phyloP scores from a whole-genome alignment of 2,329 filamentous ascomycete genomes.

The Xylaria sp. region DNA sequence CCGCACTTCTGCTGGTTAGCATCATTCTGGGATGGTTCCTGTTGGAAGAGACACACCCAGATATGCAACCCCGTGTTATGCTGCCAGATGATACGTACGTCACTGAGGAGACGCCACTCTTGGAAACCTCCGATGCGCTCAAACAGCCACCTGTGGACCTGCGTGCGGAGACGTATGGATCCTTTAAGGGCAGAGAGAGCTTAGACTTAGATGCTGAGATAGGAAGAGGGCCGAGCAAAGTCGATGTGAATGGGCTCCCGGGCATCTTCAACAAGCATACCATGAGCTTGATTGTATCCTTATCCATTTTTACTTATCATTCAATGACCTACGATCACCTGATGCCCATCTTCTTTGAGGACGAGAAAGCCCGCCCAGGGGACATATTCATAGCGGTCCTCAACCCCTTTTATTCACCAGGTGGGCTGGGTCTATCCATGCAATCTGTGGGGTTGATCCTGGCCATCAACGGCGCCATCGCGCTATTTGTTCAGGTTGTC shows the following conservation, averaged over 20 bases:
- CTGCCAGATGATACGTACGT: conserved; percentile 62
- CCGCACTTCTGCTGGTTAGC: conserved; percentile 78
- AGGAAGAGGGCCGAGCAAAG: conserved; percentile 41
- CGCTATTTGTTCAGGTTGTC: conserved; percentile 68
- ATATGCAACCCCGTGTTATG: conserved; percentile 70
- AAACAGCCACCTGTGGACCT: conserved; percentile 79
- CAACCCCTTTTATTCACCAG: conserved; percentile 66
- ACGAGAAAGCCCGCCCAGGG: conserved; percentile 65
- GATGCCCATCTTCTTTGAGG: conserved; percentile 92
- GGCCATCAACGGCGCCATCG: conserved; percentile 68
- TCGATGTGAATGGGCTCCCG: conserved; percentile 52
- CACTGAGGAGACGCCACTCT: conserved; percentile 77
- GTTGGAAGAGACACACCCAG: conserved; percentile 89
- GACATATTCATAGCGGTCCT: conserved; percentile 49
- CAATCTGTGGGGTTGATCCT: conserved; percentile 71
- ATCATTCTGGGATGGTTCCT: conserved; percentile 84
- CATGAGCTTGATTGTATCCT: conserved; percentile 79
- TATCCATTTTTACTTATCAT: conserved; percentile 93
- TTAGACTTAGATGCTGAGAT: conserved; percentile 61
- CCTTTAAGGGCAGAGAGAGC: conserved; percentile 63
- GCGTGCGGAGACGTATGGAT: conserved; percentile 82
- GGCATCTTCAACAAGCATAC: conserved; percentile 70
- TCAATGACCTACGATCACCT: conserved; percentile 95
- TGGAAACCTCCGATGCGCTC: conserved; percentile 79
- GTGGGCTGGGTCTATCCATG: conserved; percentile 71